Percentiles rank a stretch among this genome's conserved stretches.
These are phyloP conservation scores for Trichophyton mentagrophytes DNA, from an alignment of 2,329 filamentous ascomycete genomes.

Conservation along the genomic window DNA sequence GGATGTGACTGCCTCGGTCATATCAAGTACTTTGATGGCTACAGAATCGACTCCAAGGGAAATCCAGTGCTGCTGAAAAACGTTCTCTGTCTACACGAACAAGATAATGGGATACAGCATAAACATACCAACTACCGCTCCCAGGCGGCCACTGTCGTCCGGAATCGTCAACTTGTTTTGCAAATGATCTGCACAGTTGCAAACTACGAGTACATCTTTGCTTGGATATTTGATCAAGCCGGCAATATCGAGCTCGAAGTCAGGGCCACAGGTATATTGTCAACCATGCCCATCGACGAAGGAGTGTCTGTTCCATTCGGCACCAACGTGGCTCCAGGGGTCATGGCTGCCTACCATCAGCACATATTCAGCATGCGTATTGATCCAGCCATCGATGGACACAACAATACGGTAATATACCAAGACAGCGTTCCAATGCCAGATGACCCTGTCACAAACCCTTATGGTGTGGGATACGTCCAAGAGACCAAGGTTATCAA, in stretches of 20 bases:
- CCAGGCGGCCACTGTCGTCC: slow-evolving; percentile 48
- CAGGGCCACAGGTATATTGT: slow-evolving; percentile 55
- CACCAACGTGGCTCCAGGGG: slow-evolving; percentile 56
- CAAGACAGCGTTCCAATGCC: slow-evolving; percentile 50
- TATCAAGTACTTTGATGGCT: slow-evolving; percentile 53
- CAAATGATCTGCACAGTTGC: slow-evolving; percentile 59
- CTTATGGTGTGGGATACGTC: slow-evolving; percentile 40
- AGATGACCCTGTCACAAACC: slow-evolving; percentile 39
- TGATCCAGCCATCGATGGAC: slow-evolving; percentile 50
- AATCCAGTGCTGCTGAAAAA: slow-evolving; percentile 49
- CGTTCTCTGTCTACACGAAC: slow-evolving; percentile 56
- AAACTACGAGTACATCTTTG: slow-evolving; percentile 63
- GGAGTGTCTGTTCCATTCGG: slow-evolving; percentile 52
- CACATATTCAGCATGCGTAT: slow-evolving; percentile 60
- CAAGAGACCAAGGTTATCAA: slow-evolving; percentile 37
- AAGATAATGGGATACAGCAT: slow-evolving; percentile 56
- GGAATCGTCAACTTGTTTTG: slow-evolving; percentile 53
- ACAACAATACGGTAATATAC: slow-evolving; percentile 44
- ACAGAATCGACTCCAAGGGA: slow-evolving; percentile 48
- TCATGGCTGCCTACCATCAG: slow-evolving; percentile 59
- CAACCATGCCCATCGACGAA: slow-evolving; percentile 54
- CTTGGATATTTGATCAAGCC: slow-evolving; percentile 59
- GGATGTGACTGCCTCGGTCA: slow-evolving; percentile 59
- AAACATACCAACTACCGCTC: slow-evolving; percentile 63
- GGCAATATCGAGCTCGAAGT: slow-evolving; percentile 56